Evolutionary conservation across 2,329 filamentous ascomycete genomes (phyloP).

Genomic region (Pestalotiopsis sp.): DNA sequence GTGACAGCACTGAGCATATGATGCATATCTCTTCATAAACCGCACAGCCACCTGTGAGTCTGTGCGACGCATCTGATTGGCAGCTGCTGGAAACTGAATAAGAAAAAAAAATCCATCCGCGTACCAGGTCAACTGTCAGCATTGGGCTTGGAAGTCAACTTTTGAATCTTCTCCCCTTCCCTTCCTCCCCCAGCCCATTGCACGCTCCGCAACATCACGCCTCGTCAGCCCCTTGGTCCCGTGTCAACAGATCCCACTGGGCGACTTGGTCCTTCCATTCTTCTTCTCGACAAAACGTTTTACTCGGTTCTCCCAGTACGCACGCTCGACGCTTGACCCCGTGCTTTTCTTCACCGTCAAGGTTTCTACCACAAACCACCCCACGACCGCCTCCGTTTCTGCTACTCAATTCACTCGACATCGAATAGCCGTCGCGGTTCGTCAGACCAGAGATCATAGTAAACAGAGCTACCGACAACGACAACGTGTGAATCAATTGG

Average conservation of each 20-base stretch:
- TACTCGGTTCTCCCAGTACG: conserved; percentile 2
- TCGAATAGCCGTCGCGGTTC: not conserved
- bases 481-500: not conserved
- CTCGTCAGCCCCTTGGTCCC: conserved; percentile 17
- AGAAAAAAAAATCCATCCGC: not conserved
- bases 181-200: conserved; percentile 16
- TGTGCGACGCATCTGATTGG: not conserved
- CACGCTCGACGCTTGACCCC: not conserved
- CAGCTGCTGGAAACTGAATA: not conserved
- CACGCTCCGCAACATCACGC: conserved; percentile 20
- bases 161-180: conserved; percentile 4
- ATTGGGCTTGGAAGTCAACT: not conserved
- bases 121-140: not conserved
- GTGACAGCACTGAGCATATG: not conserved
- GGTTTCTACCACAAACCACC: not conserved
- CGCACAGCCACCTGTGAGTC: not conserved
- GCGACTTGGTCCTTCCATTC: conserved; percentile 17
- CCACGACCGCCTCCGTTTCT: not conserved
- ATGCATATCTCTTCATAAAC: not conserved
- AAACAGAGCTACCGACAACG: not conserved
- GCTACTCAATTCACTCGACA: not conserved
- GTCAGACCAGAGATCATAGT: not conserved
- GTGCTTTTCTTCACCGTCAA: not conserved
- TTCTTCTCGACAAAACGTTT: conserved; percentile 9
- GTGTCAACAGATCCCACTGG: conserved; percentile 19